Evolutionary conservation across 495 filamentous ascomycete genomes (phyloP), one percentile per base, ranked within the genome.

Genomic region (Penicillium paxilli): DNA sequence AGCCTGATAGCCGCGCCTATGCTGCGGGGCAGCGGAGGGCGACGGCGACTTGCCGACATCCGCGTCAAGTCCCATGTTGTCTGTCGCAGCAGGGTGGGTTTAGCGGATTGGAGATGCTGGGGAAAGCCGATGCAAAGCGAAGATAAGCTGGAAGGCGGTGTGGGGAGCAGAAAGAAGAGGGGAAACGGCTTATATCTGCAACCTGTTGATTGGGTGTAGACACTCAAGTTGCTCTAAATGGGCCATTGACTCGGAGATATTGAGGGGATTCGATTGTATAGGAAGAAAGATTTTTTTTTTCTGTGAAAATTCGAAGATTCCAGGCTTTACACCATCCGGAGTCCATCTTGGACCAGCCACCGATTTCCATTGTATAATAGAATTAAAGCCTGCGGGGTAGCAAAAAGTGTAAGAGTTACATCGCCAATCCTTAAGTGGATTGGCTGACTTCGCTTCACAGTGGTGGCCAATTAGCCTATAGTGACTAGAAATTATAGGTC

Each of bases 1-100:
- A 35, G 88, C 88, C 72, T 92, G 88, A 62, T 92, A 92, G 48
- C 87, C 87, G 51, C 87, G 83, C 58, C 87, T 86, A 70, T 90
- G 87, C 62, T 84, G 83, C 49, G 56, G 60, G 57, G 60, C 58
- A 53, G 60, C 62, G 7, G 73, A 68, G 16, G 71, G 59, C 25
- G 74, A 70, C 19, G 65, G 57, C 22, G 74, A 71, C 47, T 69
- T 71, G 44, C 51, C 52, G 53, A 54, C 54, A 32, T 56, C 57
- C 54, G 59, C 49, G 46, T 64, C 64, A 50, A 57, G 60, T 51
- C 58, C 62, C 64, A 67, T 67, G 51, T 30, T 64, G 55, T 24
- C 16, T 25, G 44, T 32, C 35, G 44, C 45, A 50, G 38, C 28
- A 21, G 37, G 30, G 53, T 44, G 47, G 47, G 25, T 49, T 42